These are phyloP conservation scores for Rickenella mellea DNA, from an alignment of 768 basidiomycete genomes.

Conservation along the genomic window DNA sequence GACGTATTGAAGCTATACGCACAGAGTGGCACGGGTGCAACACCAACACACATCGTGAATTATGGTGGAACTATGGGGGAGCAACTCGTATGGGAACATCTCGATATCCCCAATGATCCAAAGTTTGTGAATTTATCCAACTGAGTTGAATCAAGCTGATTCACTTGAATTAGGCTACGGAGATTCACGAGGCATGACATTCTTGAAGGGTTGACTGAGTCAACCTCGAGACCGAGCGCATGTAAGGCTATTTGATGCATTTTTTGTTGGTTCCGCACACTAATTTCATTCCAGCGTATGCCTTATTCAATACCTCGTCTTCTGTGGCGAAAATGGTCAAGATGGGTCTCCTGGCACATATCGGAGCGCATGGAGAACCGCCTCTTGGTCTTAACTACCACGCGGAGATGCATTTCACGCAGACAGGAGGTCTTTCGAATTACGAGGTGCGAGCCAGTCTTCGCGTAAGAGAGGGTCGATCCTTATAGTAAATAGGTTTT, in stretches of 20 bases:
- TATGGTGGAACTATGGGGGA: constrained; percentile 70
- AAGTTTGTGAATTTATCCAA: constrained; percentile 34
- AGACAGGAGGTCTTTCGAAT: constrained; percentile 54
- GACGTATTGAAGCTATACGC: constrained; percentile 56
- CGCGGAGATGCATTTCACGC: constrained; percentile 60
- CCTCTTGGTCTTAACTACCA: constrained; percentile 73
- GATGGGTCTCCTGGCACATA: constrained; percentile 50
- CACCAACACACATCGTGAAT: constrained; percentile 69
- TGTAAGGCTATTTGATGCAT: constrained; percentile 29
- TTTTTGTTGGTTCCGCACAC: constrained; percentile 5
- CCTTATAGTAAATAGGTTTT: constrained; percentile 34
- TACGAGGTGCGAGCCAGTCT: constrained; percentile 44
- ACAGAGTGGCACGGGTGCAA: constrained; percentile 59
- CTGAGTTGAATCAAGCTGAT: neutral
- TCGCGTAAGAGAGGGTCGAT: neutral
- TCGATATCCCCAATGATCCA: constrained; percentile 56
- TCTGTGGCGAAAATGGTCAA: constrained; percentile 63
- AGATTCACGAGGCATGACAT: constrained; percentile 57
- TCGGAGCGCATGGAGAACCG: constrained; percentile 69
- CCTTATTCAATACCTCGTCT: constrained; percentile 58
- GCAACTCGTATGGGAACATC: constrained; percentile 55
- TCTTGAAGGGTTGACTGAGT: constrained; percentile 50
- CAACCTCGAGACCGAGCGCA: constrained; percentile 45
- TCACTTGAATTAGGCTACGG: constrained; percentile 35
- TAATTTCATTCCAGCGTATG: constrained; percentile 30